Evolutionary conservation across 768 basidiomycete genomes (phyloP), one percentile per base, ranked within the genome.

Genomic region (Cystobasidium tubakii): DNA sequence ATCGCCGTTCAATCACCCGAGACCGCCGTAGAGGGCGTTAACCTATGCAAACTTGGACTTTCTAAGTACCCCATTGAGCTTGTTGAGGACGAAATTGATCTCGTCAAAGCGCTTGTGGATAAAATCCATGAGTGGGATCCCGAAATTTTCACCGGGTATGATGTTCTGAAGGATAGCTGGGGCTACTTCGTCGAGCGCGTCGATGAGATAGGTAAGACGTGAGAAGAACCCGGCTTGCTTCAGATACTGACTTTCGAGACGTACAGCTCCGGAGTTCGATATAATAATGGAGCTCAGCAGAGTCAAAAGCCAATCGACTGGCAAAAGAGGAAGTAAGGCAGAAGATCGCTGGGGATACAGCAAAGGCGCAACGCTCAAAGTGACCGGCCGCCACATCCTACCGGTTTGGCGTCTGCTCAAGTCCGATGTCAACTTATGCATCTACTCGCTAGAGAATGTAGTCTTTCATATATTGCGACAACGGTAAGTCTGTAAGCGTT

Each of bases 401-500:
- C 96, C 98, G 77, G 82, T 91, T 17, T 97, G 93, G 93, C 84
- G 93, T 70, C 86, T 97, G 65, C 90, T 97, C 86, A 88, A 92
- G 39, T 86, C 87, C 0, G 95, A 98, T 77, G 86, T 88, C 74
- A 87, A 85, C 23, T 81, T 97, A 67, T 86, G 84, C 42, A 87
- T 86, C 74, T 93, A 98, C 81, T 87, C 90, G 0, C 89, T 98
- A 76, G 95, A 97, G 82, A 92, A 94, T 76, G 88, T 91, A 0
- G 90, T 84, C 0, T 93, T 92, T 79, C 88, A 95, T 76, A 79
- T 94, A 23, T 83, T 99, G 6, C 86, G 85, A 53, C 84, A 84
- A 81, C 85, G 94, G 95, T 91, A 73, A 39, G 84, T 80, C 12
- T 1, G 21, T 62, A 15, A 9, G 73, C n/a, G 39, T 53, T 25